Percentiles rank a stretch among this genome's conserved stretches.
Conservation (phyloP, 148 eudicot genomes). For the Talinum fruticosum region DNA sequence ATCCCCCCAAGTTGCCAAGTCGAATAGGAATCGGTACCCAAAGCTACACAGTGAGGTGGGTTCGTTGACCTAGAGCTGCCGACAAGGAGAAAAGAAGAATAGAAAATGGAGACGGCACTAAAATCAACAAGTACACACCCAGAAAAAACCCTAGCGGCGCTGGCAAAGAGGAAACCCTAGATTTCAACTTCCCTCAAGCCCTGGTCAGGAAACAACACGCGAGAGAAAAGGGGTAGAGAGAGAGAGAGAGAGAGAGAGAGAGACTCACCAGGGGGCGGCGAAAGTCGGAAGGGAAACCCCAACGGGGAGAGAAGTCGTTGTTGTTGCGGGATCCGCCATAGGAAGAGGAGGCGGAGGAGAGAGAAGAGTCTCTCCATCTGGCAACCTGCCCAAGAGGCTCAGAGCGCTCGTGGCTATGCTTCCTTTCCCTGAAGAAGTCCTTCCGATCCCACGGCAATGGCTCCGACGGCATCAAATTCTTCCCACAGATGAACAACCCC, state of each 20-base stretch:
- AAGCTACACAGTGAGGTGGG: not conserved
- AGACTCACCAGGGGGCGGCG: conserved; percentile 52
- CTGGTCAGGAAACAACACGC: not conserved
- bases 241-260: not conserved
- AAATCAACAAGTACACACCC: not conserved
- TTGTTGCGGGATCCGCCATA: conserved; percentile 30
- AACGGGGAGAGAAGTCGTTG: conserved; percentile 35
- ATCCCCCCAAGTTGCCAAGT: not conserved
- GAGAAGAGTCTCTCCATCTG: conserved; percentile 48
- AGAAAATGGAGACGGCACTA: not conserved
- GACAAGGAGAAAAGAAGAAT: not conserved
- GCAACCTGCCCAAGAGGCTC: conserved; percentile 31
- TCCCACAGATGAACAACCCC: conserved; percentile 10
- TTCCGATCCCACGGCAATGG: conserved; percentile 81
- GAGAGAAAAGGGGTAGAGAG: not conserved
- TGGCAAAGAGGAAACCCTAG: not conserved
- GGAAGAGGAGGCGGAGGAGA: conserved; percentile 36
- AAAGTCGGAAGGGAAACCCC: conserved; percentile 41
- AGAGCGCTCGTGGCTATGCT: conserved; percentile 31
- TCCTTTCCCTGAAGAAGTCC: conserved; percentile 55
- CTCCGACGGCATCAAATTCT: conserved; percentile 83
- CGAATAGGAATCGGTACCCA: not conserved
- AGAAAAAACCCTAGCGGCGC: not conserved
- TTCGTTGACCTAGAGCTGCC: not conserved
- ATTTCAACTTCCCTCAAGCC: conserved; percentile 13